Conservation (phyloP, 768 basidiomycete genomes). For the Hydnomerulius pinastri region DNA sequence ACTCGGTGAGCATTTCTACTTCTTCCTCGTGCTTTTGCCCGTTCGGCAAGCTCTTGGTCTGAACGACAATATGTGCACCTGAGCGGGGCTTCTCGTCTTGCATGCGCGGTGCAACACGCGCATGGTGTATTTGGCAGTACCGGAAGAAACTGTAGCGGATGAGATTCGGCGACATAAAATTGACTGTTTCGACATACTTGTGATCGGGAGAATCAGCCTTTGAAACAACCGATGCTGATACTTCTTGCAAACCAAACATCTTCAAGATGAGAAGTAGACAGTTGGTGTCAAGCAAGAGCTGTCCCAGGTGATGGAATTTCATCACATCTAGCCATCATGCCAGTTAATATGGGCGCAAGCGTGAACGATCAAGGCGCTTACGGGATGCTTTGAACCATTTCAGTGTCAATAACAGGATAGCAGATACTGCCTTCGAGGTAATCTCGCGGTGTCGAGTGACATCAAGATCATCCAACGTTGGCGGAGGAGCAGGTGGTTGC, state of each 20-base stretch:
- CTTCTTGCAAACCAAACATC: slow-evolving; percentile 98
- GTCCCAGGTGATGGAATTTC: slow-evolving; percentile 99
- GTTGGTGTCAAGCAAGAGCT: slow-evolving; percentile 92
- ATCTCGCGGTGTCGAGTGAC: slow-evolving; percentile 95
- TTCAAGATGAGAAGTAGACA: slow-evolving; percentile 91
- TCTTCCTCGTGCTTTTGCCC: slow-evolving; percentile 82
- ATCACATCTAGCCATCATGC: slow-evolving; percentile 71
- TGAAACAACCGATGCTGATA: slow-evolving; percentile 78
- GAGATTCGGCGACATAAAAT: slow-evolving; percentile 3
- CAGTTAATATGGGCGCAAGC: not conserved
- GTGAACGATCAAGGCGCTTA: slow-evolving; percentile 43
- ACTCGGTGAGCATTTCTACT: slow-evolving; percentile 89
- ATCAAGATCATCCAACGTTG: slow-evolving; percentile 88
- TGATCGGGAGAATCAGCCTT: slow-evolving; percentile 87
- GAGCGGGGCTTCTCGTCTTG: slow-evolving; percentile 67
- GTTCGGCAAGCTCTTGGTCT: slow-evolving; percentile 63
- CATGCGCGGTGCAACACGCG: slow-evolving; percentile 59
- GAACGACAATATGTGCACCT: slow-evolving; percentile 58
- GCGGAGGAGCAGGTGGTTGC: slow-evolving; percentile 63
- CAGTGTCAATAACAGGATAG: slow-evolving; percentile 83
- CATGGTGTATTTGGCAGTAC: slow-evolving; percentile 81
- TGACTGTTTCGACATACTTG: slow-evolving; percentile 52
- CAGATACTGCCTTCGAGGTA: slow-evolving; percentile 95
- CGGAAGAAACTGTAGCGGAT: slow-evolving; percentile 81
- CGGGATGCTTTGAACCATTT: slow-evolving; percentile 99